Percentiles rank a stretch among this genome's conserved stretches.
Evolutionary conservation across 2,329 filamentous ascomycete genomes (phyloP).

Genomic region (Pseudogymnoascus sp.): DNA sequence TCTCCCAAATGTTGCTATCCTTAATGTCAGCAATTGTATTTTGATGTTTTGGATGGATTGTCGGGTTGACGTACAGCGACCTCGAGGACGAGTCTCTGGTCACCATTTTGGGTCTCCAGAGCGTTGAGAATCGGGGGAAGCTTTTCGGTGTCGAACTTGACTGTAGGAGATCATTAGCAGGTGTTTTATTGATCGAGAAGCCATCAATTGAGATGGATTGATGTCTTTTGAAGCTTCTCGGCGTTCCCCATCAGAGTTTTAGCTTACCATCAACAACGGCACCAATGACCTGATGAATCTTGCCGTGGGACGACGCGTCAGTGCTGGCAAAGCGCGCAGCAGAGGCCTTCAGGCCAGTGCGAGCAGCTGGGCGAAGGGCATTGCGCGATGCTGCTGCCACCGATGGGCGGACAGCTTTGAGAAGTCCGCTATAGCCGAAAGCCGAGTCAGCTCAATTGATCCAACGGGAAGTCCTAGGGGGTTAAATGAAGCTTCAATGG

Average conservation of each 20-base stretch:
- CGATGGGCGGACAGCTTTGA: slow-evolving; percentile 53
- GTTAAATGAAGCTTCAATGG: slow-evolving; percentile 20
- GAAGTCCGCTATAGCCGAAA: slow-evolving; percentile 50
- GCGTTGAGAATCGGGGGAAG: slow-evolving; percentile 97
- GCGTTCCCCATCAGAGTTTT: slow-evolving; percentile 28
- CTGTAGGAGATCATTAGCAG: slow-evolving; percentile 42
- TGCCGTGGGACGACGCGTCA: slow-evolving; percentile 50
- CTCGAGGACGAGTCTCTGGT: slow-evolving; percentile 91
- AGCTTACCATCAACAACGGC: slow-evolving; percentile 92
- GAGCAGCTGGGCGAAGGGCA: slow-evolving; percentile 48
- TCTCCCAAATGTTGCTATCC: slow-evolving; percentile 96
- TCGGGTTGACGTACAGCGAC: slow-evolving; percentile 66
- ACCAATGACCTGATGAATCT: slow-evolving; percentile 85
- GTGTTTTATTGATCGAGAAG: slow-evolving; percentile 9
- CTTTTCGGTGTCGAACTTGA: slow-evolving; percentile 93
- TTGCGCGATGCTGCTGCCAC: slow-evolving; percentile 49
- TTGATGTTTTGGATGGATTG: slow-evolving; percentile 10
- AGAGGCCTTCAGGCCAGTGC: slow-evolving; percentile 46
- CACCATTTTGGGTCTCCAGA: slow-evolving; percentile 82
- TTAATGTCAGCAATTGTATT: slow-evolving; percentile 30
- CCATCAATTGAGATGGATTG: neutral
- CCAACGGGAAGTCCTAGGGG: slow-evolving; percentile 16
- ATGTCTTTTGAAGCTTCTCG: slow-evolving; percentile 4
- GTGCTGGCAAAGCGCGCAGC: slow-evolving; percentile 45
- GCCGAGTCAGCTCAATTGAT: slow-evolving; percentile 41